Base-by-base conservation (phyloP, 139 green algal species). In the Asterochloris erici region DNA sequence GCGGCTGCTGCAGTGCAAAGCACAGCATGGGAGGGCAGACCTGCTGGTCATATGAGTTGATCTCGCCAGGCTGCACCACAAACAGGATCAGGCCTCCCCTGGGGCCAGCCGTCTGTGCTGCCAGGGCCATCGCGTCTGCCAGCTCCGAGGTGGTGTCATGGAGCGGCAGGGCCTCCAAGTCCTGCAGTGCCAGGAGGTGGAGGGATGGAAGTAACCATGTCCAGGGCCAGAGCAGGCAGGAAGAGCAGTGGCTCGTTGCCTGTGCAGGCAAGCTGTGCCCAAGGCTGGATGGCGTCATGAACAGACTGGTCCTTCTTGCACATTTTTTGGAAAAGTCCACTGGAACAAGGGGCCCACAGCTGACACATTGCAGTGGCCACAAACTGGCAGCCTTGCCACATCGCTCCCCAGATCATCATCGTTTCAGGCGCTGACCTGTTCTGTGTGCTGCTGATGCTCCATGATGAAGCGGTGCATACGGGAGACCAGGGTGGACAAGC, bases 11-110 rank as follows among this genome's bases (percentile, higher is more conserved):
- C 38, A 54, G 38, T 54, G 38, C 38, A 6, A 54, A 54, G 38
- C 38, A 54, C 38, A 6, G 4, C 6, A 6, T 54, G 38, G 6
- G 6, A 54, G 38, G 38, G 38, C 38, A 54, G 28, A 92, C 87
- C 87, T 93, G 92, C 89, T 99, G 96, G 84, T 99, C 95, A 77
- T 95, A 98, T 63, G 92, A 88, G 84, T 99, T 99, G 2, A 89
- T 81, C 88, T 99, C 97, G 14, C 89, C 90, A 0, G 94, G 93
- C 82, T 99, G 95, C 71, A 99, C 96, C 29, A 99, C 90, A 86
- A 99, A 95, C 28, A 99, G 80, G 74, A 98, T 89, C 14, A 93
- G 90, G 9, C 84, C 86, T 0, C 84, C 71, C 0, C 77, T 24
- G 10, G 66, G 27, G 14, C 83, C 87, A 66, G 88, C 85, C 38